Evolutionary conservation across 2,329 filamentous ascomycete species (phyloP).

Genomic region (Trichoderma pleuroti): DNA sequence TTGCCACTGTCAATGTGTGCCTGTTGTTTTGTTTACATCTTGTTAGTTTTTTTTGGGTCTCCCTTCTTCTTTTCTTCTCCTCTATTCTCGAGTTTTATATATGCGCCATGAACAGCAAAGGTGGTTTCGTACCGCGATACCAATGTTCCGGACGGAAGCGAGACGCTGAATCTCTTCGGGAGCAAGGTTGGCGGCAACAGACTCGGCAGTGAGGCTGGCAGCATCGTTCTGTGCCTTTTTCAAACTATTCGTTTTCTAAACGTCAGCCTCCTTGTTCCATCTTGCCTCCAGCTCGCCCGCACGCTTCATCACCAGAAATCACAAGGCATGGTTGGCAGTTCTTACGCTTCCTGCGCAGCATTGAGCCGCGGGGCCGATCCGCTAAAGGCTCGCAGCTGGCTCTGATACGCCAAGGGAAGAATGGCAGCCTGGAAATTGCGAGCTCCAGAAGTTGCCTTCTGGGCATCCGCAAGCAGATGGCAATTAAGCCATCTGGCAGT

Average conservation of each 20-base stretch:
- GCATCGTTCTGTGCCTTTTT: constrained; percentile 54
- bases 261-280: neutral
- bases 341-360: constrained; percentile 44
- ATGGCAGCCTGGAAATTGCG: constrained; percentile 29
- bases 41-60: neutral
- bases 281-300: neutral
- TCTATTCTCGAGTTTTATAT: neutral
- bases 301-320: neutral
- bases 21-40: constrained; percentile 37
- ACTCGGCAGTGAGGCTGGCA: constrained; percentile 51
- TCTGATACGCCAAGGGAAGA: constrained; percentile 25
- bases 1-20: constrained; percentile 99
- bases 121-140: constrained; percentile 72
- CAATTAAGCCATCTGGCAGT: constrained; percentile 41
- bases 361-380: constrained; percentile 29
- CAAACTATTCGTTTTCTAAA: constrained; percentile 32
- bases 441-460: constrained; percentile 27
- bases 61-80: neutral
- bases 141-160: constrained; percentile 87
- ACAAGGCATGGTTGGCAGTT: constrained; percentile 6
- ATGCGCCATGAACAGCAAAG: neutral
- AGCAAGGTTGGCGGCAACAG: constrained; percentile 73
- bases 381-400: constrained; percentile 32
- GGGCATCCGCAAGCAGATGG: constrained; percentile 34
- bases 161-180: constrained; percentile 75